phyloP scores from a whole-genome alignment of 2,329 filamentous ascomycete genomes.

The Ophiognomonia clavigignenti-juglandacearum region DNA sequence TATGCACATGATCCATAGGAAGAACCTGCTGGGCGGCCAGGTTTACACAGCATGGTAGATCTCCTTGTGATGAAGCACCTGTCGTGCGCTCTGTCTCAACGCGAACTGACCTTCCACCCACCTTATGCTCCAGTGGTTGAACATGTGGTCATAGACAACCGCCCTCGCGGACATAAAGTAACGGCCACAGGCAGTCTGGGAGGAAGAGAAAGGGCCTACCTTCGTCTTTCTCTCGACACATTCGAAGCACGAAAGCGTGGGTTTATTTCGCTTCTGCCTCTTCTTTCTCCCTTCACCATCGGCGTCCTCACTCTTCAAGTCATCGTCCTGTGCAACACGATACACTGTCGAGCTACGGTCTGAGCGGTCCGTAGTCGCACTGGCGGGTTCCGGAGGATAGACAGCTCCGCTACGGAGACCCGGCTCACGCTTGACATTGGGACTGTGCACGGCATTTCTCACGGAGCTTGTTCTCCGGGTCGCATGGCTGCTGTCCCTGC shows the following conservation, averaged over 20 bases:
- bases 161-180: too few relatives aligned
- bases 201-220: constrained; percentile 37
- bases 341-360: constrained; percentile 9
- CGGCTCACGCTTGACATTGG: constrained; percentile 7
- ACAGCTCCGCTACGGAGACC: constrained; percentile 3
- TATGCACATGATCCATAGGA: background rate
- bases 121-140: too few relatives aligned
- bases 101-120: too few relatives aligned
- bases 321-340: constrained; percentile 3
- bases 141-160: too few relatives aligned
- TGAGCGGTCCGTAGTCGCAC: constrained; percentile 1
- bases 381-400: constrained; percentile 1
- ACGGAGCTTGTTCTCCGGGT: constrained; percentile 2
- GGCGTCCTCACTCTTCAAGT: constrained; percentile 21
- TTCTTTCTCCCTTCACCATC: constrained; percentile 45
- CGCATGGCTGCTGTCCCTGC: background rate
- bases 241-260: constrained; percentile 72
- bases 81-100: too few relatives aligned
- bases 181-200: too few relatives aligned
- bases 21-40: too few relatives aligned
- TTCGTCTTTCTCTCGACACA: constrained; percentile 82
- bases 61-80: too few relatives aligned
- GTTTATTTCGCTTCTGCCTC: constrained; percentile 82
- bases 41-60: too few relatives aligned
- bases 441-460: constrained; percentile 8